A percentile compares a stretch with the other conserved stretches of the same genome.
These are phyloP conservation scores for Ophiostoma pallidulum DNA, from an alignment of 2,329 filamentous ascomycete genomes.

Conservation along the genomic window DNA sequence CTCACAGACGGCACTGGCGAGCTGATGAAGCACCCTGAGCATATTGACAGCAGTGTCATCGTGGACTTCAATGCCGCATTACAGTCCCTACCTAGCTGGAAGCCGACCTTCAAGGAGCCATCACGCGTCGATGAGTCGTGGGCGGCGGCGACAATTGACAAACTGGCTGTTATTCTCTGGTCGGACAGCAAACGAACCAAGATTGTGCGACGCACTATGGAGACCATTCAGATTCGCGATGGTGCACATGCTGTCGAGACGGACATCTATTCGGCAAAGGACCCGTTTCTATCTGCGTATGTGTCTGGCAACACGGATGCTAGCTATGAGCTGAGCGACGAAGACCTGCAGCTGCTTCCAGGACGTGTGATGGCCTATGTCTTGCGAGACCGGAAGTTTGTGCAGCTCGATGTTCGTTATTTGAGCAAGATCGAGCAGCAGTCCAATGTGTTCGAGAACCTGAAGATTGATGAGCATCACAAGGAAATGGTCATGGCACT, in stretches of 20 bases:
- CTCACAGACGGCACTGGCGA: conserved; percentile 2
- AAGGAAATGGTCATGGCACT: conserved; percentile 19
- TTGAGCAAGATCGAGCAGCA: conserved; percentile 7
- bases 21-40: conserved; percentile 11
- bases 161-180: conserved; percentile 1
- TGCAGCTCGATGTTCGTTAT: conserved; percentile 12
- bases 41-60: conserved; percentile 20
- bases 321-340: conserved; percentile 8
- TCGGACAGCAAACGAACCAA: conserved; percentile 3
- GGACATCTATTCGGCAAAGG: conserved; percentile 3
- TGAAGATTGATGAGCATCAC: conserved; percentile 18
- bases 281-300: conserved; percentile 4
- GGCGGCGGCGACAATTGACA: background rate
- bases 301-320: conserved; percentile 3
- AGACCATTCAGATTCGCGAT: conserved; percentile 9
- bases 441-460: conserved; percentile 15
- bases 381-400: conserved; percentile 21
- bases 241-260: conserved; percentile 9
- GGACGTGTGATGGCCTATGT: conserved; percentile 19
- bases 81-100: conserved; percentile 14
- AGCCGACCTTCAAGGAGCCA: conserved; percentile 4
- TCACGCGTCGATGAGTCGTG: background rate
- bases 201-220: conserved; percentile 3
- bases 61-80: conserved; percentile 20
- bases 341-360: conserved; percentile 14